Evolutionary conservation across 345 rosid genomes (phyloP).

Genomic region (Schrenkiella parvula): DNA sequence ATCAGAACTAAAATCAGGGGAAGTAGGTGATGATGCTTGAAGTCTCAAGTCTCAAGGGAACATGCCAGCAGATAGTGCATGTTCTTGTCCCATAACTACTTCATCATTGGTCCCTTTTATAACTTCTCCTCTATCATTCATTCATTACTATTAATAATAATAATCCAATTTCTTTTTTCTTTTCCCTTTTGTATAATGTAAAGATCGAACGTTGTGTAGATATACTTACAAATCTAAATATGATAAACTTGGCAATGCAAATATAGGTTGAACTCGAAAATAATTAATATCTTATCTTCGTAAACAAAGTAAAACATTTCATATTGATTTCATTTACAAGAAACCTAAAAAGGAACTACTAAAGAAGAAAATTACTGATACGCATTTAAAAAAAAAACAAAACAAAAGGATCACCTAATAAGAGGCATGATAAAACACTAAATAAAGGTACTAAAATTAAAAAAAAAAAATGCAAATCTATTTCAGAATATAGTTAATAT

Average conservation of each 20-base stretch:
- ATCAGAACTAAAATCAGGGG: constrained; percentile 10
- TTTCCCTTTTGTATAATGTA: background rate
- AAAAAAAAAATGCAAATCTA: constrained; percentile 8
- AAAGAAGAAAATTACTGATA: constrained; percentile 8
- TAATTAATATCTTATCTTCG: background rate
- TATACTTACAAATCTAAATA: background rate
- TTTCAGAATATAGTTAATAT: constrained; percentile 15
- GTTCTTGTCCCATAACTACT: constrained; percentile 32
- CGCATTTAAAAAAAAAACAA: background rate
- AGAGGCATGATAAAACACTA: constrained; percentile 30
- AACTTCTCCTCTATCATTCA: constrained; percentile 23
- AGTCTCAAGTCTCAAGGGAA: constrained; percentile 29
- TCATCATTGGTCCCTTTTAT: constrained; percentile 34
- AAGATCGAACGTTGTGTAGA: background rate
- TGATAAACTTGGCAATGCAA: background rate
- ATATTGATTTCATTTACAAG: constrained; percentile 11
- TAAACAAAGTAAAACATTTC: constrained; percentile 5
- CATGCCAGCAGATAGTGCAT: constrained; percentile 29
- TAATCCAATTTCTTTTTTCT: background rate
- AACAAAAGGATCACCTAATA: constrained; percentile 43
- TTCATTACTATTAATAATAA: background rate
- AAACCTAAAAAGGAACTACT: background rate
- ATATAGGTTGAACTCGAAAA: background rate
- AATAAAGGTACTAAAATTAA: background rate
- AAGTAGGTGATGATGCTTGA: constrained; percentile 30